Conservation (phyloP, 192 early-diverging fungal species). For the Backusella mclennaniae region DNA sequence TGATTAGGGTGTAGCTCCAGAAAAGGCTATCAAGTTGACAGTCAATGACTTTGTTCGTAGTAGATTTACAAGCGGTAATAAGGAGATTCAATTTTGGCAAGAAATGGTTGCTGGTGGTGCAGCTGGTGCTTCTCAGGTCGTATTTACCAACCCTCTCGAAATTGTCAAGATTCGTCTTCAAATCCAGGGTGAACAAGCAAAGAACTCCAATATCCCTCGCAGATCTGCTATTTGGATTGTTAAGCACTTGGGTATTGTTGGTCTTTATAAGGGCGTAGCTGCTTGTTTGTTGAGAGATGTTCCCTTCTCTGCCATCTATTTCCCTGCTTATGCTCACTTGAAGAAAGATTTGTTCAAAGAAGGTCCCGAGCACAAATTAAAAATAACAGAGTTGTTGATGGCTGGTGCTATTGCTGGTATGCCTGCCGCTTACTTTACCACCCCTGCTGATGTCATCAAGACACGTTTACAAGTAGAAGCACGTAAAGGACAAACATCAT, state of each 20-base stretch:
- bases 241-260: conserved; percentile 83
- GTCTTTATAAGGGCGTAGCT: conserved; percentile 91
- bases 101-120: conserved; percentile 86
- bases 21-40: conserved; percentile 98
- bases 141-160: conserved; percentile 97
- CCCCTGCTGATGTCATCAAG: conserved; percentile 98
- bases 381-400: conserved; percentile 68
- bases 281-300: conserved; percentile 95
- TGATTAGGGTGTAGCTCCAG: conserved; percentile 84
- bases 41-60: conserved; percentile 91
- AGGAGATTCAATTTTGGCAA: conserved; percentile 69
- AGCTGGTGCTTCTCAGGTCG: conserved; percentile 85
- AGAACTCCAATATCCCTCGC: conserved; percentile 49
- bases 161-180: conserved; percentile 99
- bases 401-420: conserved; percentile 96
- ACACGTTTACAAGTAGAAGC: conserved; percentile 96
- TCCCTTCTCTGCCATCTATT: conserved; percentile 97
- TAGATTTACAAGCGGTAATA: conserved; percentile 62
- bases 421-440: conserved; percentile 95
- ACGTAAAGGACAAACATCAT: conserved; percentile 76
- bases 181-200: conserved; percentile 76
- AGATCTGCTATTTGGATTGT: conserved; percentile 86
- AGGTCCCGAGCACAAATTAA: conserved; percentile 68
- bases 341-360: conserved; percentile 93
- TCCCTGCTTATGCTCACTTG: conserved; percentile 95